Evolutionary conservation across 768 basidiomycete species (phyloP).

Genomic region (Phylloporus sp.): DNA sequence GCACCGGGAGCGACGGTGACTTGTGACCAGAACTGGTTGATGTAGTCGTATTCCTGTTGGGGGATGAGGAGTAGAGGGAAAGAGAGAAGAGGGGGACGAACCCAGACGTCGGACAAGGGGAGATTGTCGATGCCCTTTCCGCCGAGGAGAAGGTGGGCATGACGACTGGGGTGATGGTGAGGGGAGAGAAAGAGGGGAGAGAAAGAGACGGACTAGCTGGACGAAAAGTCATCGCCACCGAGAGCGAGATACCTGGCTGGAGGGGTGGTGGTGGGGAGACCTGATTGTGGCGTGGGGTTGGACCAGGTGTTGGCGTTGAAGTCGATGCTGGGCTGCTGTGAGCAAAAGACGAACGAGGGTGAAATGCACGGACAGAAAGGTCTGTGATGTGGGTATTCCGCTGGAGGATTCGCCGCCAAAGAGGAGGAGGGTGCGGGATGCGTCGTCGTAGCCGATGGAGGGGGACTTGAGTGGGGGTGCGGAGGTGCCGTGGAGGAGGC

Average conservation of each 20-base stretch:
- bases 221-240: constrained; percentile 65
- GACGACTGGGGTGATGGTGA: constrained; percentile 47
- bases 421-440: constrained; percentile 55
- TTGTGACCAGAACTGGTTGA: constrained; percentile 69
- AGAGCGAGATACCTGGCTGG: constrained; percentile 61
- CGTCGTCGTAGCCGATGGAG: constrained; percentile 52
- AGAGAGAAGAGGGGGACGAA: constrained; percentile 30
- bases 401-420: constrained; percentile 73
- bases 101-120: constrained; percentile 70
- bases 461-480: constrained; percentile 65
- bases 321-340: constrained; percentile 52
- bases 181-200: not conserved
- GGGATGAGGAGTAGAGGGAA: constrained; percentile 4
- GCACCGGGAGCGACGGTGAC: constrained; percentile 47
- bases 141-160: constrained; percentile 69
- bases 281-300: constrained; percentile 46
- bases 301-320: constrained; percentile 60
- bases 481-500: constrained; percentile 48
- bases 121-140: constrained; percentile 53
- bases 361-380: constrained; percentile 53
- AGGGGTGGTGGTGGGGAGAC: constrained; percentile 44
- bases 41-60: constrained; percentile 71
- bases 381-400: constrained; percentile 57
- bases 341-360: not conserved
- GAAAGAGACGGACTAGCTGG: constrained; percentile 68